phyloP scores from a whole-genome alignment of 2,329 filamentous ascomycete genomes.

The Nemania abortiva region DNA sequence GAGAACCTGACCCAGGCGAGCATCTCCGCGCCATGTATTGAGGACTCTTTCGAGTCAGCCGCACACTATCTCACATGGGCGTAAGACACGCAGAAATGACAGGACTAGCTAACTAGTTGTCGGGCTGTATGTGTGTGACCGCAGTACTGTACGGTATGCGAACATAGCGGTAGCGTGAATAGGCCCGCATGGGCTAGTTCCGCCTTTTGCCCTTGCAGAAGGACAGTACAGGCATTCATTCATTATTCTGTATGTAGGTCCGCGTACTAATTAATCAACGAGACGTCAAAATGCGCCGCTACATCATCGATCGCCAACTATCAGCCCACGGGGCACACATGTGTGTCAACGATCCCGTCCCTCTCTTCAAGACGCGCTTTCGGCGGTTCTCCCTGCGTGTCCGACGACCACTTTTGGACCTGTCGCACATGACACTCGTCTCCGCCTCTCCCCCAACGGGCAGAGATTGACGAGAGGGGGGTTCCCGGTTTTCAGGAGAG shows the following conservation, averaged over 20 bases:
- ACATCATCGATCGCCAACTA: conserved; percentile 8
- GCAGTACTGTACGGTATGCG: background rate
- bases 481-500: conserved; percentile 16
- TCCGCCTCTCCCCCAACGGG: conserved; percentile 27
- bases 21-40: background rate
- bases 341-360: conserved; percentile 19
- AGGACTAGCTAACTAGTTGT: background rate
- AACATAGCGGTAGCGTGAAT: background rate
- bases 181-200: conserved; percentile 12
- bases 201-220: conserved; percentile 31
- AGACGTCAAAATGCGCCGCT: conserved; percentile 29
- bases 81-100: conserved; percentile 31
- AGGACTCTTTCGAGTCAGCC: conserved; percentile 9
- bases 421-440: conserved; percentile 28
- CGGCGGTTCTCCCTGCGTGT: conserved; percentile 31
- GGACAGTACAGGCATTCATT: background rate
- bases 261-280: conserved; percentile 20
- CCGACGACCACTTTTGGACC: conserved; percentile 24
- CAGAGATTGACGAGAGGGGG: conserved; percentile 33
- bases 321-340: too few relatives aligned
- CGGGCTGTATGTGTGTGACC: background rate
- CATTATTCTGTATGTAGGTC: too few relatives aligned
- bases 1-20: conserved; percentile 3
- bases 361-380: conserved; percentile 13
- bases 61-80: conserved; percentile 36